Evolutionary conservation across 208 protist genomes (phyloP).

Genomic region (Tritrichomonas musculus): DNA sequence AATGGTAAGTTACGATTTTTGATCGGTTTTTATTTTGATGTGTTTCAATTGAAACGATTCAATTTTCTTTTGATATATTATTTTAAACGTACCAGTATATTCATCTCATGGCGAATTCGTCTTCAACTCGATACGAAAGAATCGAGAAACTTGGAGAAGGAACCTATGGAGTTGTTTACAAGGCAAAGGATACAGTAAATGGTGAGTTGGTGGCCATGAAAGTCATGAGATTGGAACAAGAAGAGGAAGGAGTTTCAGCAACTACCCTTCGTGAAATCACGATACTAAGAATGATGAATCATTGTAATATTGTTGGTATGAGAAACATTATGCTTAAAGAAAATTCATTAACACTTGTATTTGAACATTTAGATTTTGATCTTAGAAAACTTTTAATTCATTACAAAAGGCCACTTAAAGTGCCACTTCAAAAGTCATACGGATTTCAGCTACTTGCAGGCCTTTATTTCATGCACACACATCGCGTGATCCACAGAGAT

Average conservation of each 20-base stretch:
- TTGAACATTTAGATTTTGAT: conserved; percentile 87
- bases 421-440: conserved; percentile 36
- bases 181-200: conserved; percentile 67
- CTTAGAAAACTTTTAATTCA: conserved; percentile 81
- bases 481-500: conserved; percentile 70
- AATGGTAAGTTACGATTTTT: no score
- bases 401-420: neutral
- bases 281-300: conserved; percentile 86
- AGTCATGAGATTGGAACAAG: conserved; percentile 84
- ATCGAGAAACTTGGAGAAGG: conserved; percentile 32
- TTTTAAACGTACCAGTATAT: no score
- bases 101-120: no score
- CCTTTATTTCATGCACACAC: conserved; percentile 69
- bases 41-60: no score
- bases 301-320: conserved; percentile 84
- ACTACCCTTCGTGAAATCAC: conserved; percentile 93
- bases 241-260: conserved; percentile 89
- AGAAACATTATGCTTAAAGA: conserved; percentile 82
- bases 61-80: no score
- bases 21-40: no score
- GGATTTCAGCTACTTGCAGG: conserved; percentile 63
- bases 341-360: conserved; percentile 82
- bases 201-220: conserved; percentile 85
- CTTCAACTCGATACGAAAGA: neutral
- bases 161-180: conserved; percentile 45